Evolutionary conservation across 2,329 filamentous ascomycete genomes (phyloP), one percentile per base, ranked within the genome.

Genomic region (Apiospora marii): DNA sequence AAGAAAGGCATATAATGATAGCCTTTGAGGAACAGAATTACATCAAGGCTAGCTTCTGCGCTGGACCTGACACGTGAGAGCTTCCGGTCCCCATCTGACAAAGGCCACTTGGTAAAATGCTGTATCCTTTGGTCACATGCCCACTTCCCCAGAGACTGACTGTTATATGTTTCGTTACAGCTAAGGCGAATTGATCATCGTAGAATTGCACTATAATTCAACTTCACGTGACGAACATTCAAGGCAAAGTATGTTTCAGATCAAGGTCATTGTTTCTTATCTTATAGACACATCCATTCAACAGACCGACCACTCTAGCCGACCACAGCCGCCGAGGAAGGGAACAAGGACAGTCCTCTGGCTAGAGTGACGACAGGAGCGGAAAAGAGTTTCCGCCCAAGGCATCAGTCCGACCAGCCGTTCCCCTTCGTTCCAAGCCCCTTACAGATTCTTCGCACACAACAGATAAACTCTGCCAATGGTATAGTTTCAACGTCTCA

Each of bases 401-500:
- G 41, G 19, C n/a, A 41, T 64, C 34, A 41, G 34, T 41, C 10
- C 58, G 19, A n/a, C 58, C 58, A 64, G 22, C 58, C 16, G 58
- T n/a, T 37, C 30, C 24, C 34, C 8, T 41, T 41, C 34, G 8
- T 41, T 41, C 34, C 34, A 37, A 64, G 34, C 12, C 58, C 19
- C n/a, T 27, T 27, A 49, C 27, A 37, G 43, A 22, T 48, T 49
- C 67, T 30, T 34, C 67, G 48, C 67, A 69, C 67, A 68, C 48
- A 69, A 34, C 67, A 69, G 67, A 37, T 49, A 69, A 34, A 49
- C 34, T 49, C 44, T 64, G 61, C 53, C 72, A 41, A 30, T 73
- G 72, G 72, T 73, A 73, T 73, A 70, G 34, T 71, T 70, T 46
- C 34, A 64, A 64, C 58, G 58, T 37, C 58, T 64, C 58, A 41